These are phyloP conservation scores for Rickenella mellea DNA, from an alignment of 768 basidiomycete species.

Conservation along the genomic window DNA sequence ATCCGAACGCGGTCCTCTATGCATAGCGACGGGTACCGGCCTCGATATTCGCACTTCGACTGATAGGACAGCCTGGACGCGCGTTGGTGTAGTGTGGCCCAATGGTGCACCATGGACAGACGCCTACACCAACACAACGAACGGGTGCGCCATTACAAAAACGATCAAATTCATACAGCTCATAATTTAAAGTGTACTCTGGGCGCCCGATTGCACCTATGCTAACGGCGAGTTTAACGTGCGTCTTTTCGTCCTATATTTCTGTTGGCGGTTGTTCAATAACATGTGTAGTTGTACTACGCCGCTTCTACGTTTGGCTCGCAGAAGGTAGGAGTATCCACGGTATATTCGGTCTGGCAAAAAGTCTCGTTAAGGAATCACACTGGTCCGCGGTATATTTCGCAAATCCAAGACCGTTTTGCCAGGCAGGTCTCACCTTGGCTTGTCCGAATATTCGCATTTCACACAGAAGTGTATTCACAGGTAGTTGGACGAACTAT, in stretches of 20 bases:
- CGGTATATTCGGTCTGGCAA: neutral
- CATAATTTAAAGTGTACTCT: slow-evolving; percentile 14
- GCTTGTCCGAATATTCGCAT: no score
- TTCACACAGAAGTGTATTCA: no score
- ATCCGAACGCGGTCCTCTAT: no score
- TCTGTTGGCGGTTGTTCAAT: slow-evolving; percentile 2
- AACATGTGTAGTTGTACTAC: slow-evolving; percentile 36
- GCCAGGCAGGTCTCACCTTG: no score
- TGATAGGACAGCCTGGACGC: slow-evolving; percentile 38
- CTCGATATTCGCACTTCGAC: slow-evolving; percentile 41
- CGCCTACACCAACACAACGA: slow-evolving; percentile 34
- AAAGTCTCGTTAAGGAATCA: neutral
- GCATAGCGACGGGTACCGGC: slow-evolving; percentile 32
- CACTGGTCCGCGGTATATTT: slow-evolving; percentile 42
- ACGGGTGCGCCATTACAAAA: slow-evolving; percentile 26
- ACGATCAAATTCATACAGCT: neutral
- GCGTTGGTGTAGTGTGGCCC: slow-evolving; percentile 37
- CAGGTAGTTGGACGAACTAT: slow-evolving; percentile 31
- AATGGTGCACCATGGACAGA: slow-evolving; percentile 43
- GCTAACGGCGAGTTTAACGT: slow-evolving; percentile 15
- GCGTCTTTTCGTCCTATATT: neutral
- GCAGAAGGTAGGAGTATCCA: slow-evolving; percentile 26
- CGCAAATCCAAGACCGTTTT: slow-evolving; percentile 38
- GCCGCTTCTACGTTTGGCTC: slow-evolving; percentile 46
- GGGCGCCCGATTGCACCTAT: slow-evolving; percentile 27